phyloP scores from a whole-genome alignment of 2,329 filamentous ascomycete genomes.

The Blastomyces parvus region DNA sequence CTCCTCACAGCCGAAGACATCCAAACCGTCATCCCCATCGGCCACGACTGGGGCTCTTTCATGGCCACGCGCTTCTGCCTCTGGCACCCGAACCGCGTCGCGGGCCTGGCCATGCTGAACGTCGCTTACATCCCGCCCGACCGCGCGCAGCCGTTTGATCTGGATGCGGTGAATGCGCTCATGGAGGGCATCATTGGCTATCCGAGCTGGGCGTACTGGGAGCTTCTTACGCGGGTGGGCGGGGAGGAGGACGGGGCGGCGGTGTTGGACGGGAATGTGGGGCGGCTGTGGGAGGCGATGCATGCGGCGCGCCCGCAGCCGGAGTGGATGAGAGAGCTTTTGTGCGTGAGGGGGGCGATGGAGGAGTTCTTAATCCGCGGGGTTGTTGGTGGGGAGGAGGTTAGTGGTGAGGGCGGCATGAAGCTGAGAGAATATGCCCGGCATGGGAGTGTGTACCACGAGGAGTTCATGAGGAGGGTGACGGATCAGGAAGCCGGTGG shows the following conservation, averaged over 20 bases:
- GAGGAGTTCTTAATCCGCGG: background rate
- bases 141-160: background rate
- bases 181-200: background rate
- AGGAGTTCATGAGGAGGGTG: background rate
- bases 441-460: background rate
- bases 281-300: background rate
- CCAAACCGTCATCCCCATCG: background rate
- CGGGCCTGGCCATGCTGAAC: background rate
- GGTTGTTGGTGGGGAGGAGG: background rate
- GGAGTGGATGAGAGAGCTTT: conserved; percentile 1
- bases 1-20: background rate
- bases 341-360: background rate
- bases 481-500: background rate
- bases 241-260: background rate
- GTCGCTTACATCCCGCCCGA: background rate
- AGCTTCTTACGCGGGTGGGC: background rate
- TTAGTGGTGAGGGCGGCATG: background rate
- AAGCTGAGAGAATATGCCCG: background rate
- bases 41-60: conserved; percentile 5
- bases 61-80: background rate
- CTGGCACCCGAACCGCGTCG: background rate
- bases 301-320: background rate
- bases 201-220: conserved; percentile 1
- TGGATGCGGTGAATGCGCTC: background rate
- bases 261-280: background rate